Conservation (phyloP, 768 basidiomycete species). For the Lentinula aciculospora region DNA sequence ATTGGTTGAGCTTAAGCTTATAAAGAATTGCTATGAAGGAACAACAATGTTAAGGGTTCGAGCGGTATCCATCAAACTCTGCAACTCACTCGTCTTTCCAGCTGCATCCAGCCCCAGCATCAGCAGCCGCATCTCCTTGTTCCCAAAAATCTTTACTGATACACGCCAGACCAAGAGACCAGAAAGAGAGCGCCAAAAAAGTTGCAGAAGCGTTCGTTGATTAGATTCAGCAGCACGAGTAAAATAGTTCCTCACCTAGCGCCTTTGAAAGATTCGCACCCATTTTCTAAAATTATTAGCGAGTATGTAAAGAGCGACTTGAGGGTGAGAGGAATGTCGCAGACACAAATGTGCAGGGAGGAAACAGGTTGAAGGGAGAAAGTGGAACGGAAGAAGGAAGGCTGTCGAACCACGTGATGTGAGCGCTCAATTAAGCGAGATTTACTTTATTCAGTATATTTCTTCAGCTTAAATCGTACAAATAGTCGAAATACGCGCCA, state of each 20-base stretch:
- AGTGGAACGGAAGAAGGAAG: not conserved
- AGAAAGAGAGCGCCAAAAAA: constrained; percentile 10
- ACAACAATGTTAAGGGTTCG: constrained; percentile 6
- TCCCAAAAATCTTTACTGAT: constrained; percentile 89
- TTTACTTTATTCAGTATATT: not conserved
- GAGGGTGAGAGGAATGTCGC: constrained; percentile 20
- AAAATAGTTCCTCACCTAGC: constrained; percentile 43
- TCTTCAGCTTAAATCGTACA: not conserved
- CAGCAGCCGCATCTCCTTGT: constrained; percentile 97
- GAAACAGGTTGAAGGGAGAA: not conserved
- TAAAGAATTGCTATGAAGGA: constrained; percentile 81
- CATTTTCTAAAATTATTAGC: constrained; percentile 29
- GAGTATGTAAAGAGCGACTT: constrained; percentile 60
- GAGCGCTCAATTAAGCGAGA: not conserved
- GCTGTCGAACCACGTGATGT: not conserved
- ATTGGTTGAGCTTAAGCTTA: constrained; percentile 98
- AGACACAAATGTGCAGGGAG: constrained; percentile 1
- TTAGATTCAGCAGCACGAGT: not conserved
- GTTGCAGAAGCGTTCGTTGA: not conserved
- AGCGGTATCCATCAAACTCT: not conserved
- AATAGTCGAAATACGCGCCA: not conserved
- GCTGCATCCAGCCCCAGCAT: constrained; percentile 98
- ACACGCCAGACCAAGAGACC: constrained; percentile 4
- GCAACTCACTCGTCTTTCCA: constrained; percentile 96
- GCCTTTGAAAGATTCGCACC: constrained; percentile 87